These are phyloP conservation scores for Plasmodium knowlesi DNA, from an alignment of 169 alveolate genomes.

Conservation along the genomic window DNA sequence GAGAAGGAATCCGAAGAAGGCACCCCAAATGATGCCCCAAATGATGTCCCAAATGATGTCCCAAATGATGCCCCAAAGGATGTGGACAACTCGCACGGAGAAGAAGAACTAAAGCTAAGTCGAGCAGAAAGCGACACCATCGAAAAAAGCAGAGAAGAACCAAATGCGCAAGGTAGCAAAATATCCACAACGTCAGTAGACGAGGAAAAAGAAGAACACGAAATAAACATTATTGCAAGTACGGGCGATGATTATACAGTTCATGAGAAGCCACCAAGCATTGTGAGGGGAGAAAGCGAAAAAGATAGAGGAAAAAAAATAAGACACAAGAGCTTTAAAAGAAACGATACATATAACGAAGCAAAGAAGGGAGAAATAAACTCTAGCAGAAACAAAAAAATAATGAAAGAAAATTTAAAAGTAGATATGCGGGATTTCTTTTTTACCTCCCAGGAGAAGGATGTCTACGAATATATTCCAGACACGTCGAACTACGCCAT, in stretches of 20 bases:
- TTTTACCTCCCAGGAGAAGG: constrained; percentile 67
- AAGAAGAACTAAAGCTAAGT: too few species aligned
- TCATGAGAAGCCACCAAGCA: not conserved
- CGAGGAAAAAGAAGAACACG: not conserved
- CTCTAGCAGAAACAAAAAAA: constrained; percentile 9
- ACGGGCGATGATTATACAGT: not conserved
- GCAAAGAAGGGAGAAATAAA: not conserved
- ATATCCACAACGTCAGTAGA: not conserved
- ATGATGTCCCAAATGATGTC: not conserved
- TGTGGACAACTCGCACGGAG: too few species aligned
- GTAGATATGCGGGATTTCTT: constrained; percentile 35
- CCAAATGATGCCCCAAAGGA: not conserved
- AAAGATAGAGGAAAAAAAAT: constrained; percentile 3
- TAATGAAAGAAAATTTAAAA: constrained; percentile 45
- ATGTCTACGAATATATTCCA: constrained; percentile 66
- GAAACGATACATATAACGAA: not conserved
- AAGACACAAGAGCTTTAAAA: not conserved
- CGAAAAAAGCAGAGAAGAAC: not conserved
- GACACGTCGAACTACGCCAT: constrained; percentile 50
- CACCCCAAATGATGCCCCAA: not conserved
- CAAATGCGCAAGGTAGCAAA: not conserved
- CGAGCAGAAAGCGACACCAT: not conserved
- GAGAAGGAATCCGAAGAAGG: not conserved
- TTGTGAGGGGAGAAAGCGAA: constrained; percentile 3
- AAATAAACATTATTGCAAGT: not conserved